A percentile compares a stretch with the other conserved stretches of the same genome.
Evolutionary conservation across 106 monocot genomes (phyloP).

Genomic region (Chionographis japonica): DNA sequence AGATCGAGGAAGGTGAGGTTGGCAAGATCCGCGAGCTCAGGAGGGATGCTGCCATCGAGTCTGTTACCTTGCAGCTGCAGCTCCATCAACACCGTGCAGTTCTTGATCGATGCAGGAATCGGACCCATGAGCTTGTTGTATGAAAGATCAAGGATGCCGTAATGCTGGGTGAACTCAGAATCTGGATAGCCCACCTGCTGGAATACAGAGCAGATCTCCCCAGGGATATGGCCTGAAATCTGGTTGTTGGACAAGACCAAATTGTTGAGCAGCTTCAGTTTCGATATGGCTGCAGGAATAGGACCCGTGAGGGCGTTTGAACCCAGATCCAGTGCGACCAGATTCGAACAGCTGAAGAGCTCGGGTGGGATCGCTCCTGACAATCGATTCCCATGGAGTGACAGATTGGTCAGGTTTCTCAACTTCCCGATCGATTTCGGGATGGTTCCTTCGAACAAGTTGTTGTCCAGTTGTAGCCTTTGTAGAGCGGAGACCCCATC

Average conservation of each 20-base stretch:
- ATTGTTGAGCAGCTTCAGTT: constrained; percentile 62
- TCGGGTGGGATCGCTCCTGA: constrained; percentile 68
- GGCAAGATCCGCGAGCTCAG: constrained; percentile 41
- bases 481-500: constrained; percentile 33
- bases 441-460: constrained; percentile 65
- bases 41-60: constrained; percentile 72
- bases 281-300: constrained; percentile 66
- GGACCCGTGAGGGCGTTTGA: constrained; percentile 53
- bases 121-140: constrained; percentile 55
- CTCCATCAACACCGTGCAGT: constrained; percentile 56
- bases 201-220: constrained; percentile 68
- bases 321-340: constrained; percentile 74
- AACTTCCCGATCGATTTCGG: constrained; percentile 76
- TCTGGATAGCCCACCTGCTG: constrained; percentile 50
- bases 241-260: constrained; percentile 74
- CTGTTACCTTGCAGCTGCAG: constrained; percentile 65
- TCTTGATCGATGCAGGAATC: constrained; percentile 55
- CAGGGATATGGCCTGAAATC: constrained; percentile 64
- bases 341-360: constrained; percentile 64
- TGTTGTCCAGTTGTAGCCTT: constrained; percentile 65
- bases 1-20: constrained; percentile 74
- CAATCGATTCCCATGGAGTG: constrained; percentile 74
- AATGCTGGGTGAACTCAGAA: constrained; percentile 83
- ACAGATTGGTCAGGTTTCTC: constrained; percentile 75
- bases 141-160: constrained; percentile 83